Conservation (phyloP, 78 protist genomes). For the slime mould (Dictyostelium discoideum) region DNA sequence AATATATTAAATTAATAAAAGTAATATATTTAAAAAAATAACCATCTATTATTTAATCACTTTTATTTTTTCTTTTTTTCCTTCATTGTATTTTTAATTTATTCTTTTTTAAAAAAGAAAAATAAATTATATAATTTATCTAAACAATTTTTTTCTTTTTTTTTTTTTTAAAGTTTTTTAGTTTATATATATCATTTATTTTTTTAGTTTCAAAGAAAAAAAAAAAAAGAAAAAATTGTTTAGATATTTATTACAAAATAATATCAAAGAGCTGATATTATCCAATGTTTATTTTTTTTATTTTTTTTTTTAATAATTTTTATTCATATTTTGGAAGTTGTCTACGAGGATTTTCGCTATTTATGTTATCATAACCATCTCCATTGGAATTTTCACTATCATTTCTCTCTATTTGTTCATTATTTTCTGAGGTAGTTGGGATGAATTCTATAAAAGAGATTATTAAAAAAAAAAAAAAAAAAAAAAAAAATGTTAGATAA, state of each 20-base stretch:
- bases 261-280: neutral
- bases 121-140: neutral
- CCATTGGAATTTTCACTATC: neutral
- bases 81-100: neutral
- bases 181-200: neutral
- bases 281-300: neutral
- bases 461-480: neutral
- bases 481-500: neutral
- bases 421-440: neutral
- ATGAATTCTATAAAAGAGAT: neutral
- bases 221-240: neutral
- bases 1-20: conserved; percentile 4
- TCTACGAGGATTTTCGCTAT: neutral
- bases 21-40: neutral
- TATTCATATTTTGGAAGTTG: neutral
- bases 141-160: neutral
- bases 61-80: neutral
- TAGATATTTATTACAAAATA: neutral
- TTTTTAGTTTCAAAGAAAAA: too few species aligned
- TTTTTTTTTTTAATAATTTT: neutral
- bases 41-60: neutral
- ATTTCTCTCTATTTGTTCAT: neutral
- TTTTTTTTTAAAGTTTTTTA: too few species aligned
- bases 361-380: neutral
- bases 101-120: neutral